Base-by-base conservation (phyloP, 306 rosid genomes). In the Coriaria nepalensis region DNA sequence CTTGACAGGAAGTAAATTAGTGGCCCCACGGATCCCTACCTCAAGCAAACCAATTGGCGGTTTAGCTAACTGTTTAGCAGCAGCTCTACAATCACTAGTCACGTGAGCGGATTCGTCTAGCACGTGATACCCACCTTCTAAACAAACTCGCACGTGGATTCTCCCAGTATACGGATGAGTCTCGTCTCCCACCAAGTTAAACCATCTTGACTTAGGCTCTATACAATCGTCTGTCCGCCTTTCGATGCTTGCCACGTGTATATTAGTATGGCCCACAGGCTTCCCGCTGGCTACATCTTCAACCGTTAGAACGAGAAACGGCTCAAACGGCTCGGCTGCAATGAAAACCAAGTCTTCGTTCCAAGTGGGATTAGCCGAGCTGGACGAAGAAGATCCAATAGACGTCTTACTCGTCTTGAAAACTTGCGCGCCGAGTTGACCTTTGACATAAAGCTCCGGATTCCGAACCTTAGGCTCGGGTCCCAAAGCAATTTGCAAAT, bases 61-160 rank as follows among this genome's bases (percentile, higher is more conserved):
- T 38, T 78, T 83, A 0, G 68, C 52, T 2, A 80, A 69, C 44
- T 81, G 88, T n/a, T 83, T 83, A 0, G 86, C 79, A 0, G 94
- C 72, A 2, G 96, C 78, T 7, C 93, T 66, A 2, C 70, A 93
- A 32, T 81, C 95, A 9, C 95, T 88, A 2, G 86, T 88, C 72
- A 83, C 86, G 66, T 83, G 93, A 37, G 86, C 83, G 0, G 86
- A 88, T 58, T 88, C 93, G 20, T 88, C 95, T 7, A 78, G 63
- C 88, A 88, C 93, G 70, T 88, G 96, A 70, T 88, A 88, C 1
- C 93, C 93, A 0, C 93, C 93, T 63, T 88, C 95, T 34, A 88
- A 38, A 53, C 96, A 78, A 5, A 78, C 77, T 1, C 83, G 56
- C 43, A 88, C 51, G 47, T 88, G 95, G 53, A 88, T 78, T 38